phyloP scores from a whole-genome alignment of 805 yeast genomes.

The Clavispora carvajalis region DNA sequence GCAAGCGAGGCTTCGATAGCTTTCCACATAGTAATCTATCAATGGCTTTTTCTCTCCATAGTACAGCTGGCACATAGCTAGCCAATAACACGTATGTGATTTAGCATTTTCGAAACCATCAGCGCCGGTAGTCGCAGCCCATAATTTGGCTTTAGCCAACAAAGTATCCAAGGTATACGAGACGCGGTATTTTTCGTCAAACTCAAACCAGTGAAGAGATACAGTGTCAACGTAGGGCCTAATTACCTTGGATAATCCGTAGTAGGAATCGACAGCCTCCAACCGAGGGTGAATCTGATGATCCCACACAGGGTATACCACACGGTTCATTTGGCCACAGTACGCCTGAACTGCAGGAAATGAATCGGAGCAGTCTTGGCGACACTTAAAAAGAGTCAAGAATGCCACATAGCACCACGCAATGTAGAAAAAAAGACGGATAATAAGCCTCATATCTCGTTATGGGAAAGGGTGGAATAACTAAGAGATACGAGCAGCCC shows the following conservation, averaged over 20 bases:
- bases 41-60: slow-evolving; percentile 8
- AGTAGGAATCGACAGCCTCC: slow-evolving; percentile 2
- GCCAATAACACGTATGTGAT: background rate
- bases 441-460: background rate
- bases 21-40: slow-evolving; percentile 8
- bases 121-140: background rate
- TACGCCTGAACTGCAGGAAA: slow-evolving; percentile 5
- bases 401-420: slow-evolving; percentile 8
- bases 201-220: background rate
- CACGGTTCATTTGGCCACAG: slow-evolving; percentile 7
- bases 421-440: background rate
- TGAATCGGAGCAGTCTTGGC: slow-evolving; percentile 1
- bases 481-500: background rate
- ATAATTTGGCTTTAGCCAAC: background rate
- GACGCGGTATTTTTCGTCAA: slow-evolving; percentile 5
- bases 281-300: background rate
- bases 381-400: slow-evolving; percentile 8
- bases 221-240: background rate
- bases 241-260: slow-evolving; percentile 1
- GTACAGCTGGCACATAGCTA: slow-evolving; percentile 1
- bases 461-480: background rate
- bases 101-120: background rate
- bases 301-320: slow-evolving; percentile 1
- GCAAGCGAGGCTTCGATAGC: slow-evolving; percentile 7
- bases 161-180: slow-evolving; percentile 2